A percentile compares a stretch with the other conserved stretches of the same genome.
phyloP scores from a whole-genome alignment of 2,329 filamentous ascomycete genomes.

The Diplodia scrobiculata region DNA sequence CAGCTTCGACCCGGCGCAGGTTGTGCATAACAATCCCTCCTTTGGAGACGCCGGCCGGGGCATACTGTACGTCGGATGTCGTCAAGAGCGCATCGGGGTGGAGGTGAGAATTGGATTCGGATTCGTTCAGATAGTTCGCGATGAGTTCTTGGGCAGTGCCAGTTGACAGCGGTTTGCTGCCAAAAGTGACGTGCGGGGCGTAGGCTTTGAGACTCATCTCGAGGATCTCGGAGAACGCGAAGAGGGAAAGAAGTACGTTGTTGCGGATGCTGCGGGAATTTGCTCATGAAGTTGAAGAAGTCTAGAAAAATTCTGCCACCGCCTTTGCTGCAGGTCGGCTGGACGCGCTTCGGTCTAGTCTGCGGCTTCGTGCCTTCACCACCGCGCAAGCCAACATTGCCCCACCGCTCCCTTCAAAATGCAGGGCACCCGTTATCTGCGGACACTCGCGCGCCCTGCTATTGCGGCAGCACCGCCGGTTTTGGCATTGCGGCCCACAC shows the following conservation, averaged over 20 bases:
- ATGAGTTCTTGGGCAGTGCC: conserved; percentile 43
- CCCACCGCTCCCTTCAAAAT: conserved; percentile 32
- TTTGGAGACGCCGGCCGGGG: conserved; percentile 47
- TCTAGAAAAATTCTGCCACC: conserved; percentile 28
- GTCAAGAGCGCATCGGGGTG: conserved; percentile 54
- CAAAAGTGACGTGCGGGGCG: conserved; percentile 41
- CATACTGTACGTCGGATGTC: conserved; percentile 47
- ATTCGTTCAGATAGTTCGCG: conserved; percentile 46
- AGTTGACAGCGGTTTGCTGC: conserved; percentile 39
- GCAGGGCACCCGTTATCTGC: conserved; percentile 41
- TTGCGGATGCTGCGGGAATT: conserved; percentile 1
- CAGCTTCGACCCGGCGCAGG: conserved; percentile 56
- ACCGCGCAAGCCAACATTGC: conserved; percentile 13
- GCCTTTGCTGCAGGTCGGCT: conserved; percentile 2
- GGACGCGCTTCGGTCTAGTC: conserved; percentile 8
- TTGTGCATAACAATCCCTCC: conserved; percentile 57
- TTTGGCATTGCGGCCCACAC: conserved; percentile 29
- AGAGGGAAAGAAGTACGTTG: not conserved
- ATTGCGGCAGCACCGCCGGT: conserved; percentile 21
- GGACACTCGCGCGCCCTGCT: conserved; percentile 34
- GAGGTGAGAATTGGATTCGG: conserved; percentile 48
- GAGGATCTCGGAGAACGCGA: not conserved
- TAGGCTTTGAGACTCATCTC: conserved; percentile 43
- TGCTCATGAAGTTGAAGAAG: not conserved
- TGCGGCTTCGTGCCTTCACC: conserved; percentile 6